A percentile compares a stretch with the other conserved stretches of the same genome.
Conservation (phyloP, 2,329 filamentous ascomycete species). For the Xylaria hypoxylon region DNA sequence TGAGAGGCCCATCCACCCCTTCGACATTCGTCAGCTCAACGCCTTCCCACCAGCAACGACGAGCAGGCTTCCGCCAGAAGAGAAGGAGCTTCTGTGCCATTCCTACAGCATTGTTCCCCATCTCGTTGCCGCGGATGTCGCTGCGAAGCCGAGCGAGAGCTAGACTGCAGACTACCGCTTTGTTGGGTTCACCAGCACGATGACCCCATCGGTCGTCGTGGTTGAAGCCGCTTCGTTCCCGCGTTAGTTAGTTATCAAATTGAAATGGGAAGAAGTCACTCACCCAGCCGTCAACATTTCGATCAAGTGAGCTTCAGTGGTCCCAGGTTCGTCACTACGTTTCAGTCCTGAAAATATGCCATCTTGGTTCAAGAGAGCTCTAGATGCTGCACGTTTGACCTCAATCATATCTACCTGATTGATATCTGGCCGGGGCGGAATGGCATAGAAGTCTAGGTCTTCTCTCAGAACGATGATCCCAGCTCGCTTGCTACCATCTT, state of each 20-base stretch:
- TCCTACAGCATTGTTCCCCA: constrained; percentile 83
- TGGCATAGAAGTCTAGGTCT: constrained; percentile 97
- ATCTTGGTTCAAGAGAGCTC: constrained; percentile 85
- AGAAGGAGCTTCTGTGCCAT: constrained; percentile 98
- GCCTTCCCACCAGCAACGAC: constrained; percentile 99
- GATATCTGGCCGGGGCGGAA: constrained; percentile 87
- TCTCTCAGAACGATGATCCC: constrained; percentile 97
- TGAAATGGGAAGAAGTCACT: constrained; percentile 51
- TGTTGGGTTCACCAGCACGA: constrained; percentile 96
- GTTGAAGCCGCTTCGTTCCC: constrained; percentile 83
- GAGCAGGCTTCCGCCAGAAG: constrained; percentile 97
- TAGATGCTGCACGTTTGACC: constrained; percentile 91
- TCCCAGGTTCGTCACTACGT: constrained; percentile 94
- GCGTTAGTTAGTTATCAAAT: constrained; percentile 37
- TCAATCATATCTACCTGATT: constrained; percentile 92
- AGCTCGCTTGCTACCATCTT: constrained; percentile 82
- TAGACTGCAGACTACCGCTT: constrained; percentile 97
- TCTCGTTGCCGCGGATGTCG: constrained; percentile 84
- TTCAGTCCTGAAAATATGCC: constrained; percentile 97
- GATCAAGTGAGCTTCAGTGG: constrained; percentile 97
- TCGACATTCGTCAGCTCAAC: constrained; percentile 91
- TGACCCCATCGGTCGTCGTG: constrained; percentile 96
- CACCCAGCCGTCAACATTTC: constrained; percentile 99
- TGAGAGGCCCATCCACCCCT: constrained; percentile 89
- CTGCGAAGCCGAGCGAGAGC: constrained; percentile 92